Base-by-base conservation (phyloP, 2,329 filamentous ascomycete genomes). In the Blumeria graminis region DNA sequence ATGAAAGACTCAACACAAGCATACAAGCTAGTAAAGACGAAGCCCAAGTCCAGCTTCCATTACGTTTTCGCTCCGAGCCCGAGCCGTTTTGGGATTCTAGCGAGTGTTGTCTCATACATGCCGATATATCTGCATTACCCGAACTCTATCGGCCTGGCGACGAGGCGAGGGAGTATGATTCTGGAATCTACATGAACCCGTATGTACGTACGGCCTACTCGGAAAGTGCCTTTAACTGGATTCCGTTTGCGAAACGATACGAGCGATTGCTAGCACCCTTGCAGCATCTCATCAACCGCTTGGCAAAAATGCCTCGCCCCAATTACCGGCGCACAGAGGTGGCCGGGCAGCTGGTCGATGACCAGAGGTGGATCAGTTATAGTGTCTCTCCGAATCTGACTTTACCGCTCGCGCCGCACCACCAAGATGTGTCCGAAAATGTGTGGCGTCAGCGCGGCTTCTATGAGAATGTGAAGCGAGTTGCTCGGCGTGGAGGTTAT, bases 151-250 rank as follows among this genome's bases (percentile, higher is more conserved):
- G 33, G 14, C 22, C 34, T 36, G 13, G 5, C 22, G 45, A 53
- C 56, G 50, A 67, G 63, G 2, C 69, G 69, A n/a, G 68, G 64
- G 11, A 64, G 63, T 56, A 67, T 65, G 45, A 68, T 41, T 74
- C 74, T 0, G 79, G 77, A 1, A 80, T 86, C 55, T 87, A 78
- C 64, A 77, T 87, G 71, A 88, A 88, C 64, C 84, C 84, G 0
- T 87, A 77, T 63, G 76, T 88, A 46, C 77, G 84, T 16, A 81
- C 85, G 4, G 79, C 83, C 1, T 87, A 88, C 65, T 74, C 76
- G 51, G 68, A 71, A 34, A 64, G 65, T 3, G 77, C 78, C 0
- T 71, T 84, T 8, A 69, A 69, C 0, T 81, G 77, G 75, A 70
- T 86, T 1, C 68, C 71, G 1, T 68, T 80, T 33, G 75, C 76